These are phyloP conservation scores for Solanum corneliomulleri DNA, from an alignment of 257 asterid genomes.

Conservation along the genomic window DNA sequence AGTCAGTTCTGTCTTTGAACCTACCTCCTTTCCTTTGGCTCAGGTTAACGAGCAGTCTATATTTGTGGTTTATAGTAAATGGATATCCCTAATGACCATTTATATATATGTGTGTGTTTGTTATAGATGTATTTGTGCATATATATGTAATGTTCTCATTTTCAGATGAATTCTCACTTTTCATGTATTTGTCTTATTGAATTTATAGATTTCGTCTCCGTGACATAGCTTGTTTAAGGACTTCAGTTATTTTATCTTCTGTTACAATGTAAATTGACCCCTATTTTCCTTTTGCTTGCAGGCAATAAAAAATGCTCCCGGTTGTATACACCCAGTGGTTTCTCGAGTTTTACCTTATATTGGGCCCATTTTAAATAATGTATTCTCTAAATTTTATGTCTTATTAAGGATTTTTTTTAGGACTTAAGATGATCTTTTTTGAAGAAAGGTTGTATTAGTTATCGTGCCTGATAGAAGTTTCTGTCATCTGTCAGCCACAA, in stretches of 20 bases:
- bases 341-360: constrained; percentile 78
- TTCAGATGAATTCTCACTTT: neutral
- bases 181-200: neutral
- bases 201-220: neutral
- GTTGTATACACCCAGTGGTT: constrained; percentile 79
- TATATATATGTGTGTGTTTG: neutral
- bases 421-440: neutral
- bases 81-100: neutral
- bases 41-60: neutral
- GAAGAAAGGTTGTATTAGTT: neutral
- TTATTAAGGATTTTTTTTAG: neutral
- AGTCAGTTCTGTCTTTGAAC: neutral
- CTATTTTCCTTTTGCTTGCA: constrained; percentile 18
- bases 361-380: constrained; percentile 71
- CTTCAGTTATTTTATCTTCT: neutral
- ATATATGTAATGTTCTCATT: neutral
- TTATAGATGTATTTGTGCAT: neutral
- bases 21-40: neutral
- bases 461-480: constrained; percentile 8
- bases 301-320: constrained; percentile 91
- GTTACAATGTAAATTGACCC: neutral
- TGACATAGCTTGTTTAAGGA: neutral
- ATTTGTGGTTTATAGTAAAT: neutral
- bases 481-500: constrained; percentile 59
- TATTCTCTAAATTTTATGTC: constrained; percentile 19